Conservation (phyloP, 805 yeast species). For the Yarrowia bubula region DNA sequence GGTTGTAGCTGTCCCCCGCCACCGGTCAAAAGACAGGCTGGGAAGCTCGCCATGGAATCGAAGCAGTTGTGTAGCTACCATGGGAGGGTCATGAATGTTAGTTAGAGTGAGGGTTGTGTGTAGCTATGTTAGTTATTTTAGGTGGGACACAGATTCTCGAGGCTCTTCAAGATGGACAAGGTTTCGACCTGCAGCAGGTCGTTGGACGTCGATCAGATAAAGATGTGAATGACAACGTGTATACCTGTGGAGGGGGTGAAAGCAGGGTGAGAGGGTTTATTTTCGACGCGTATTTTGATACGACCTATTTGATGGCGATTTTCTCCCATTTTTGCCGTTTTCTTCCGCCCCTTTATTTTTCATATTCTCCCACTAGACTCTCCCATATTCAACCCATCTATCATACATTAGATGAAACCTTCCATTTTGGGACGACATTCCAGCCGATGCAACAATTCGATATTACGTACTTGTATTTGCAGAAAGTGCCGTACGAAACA, state of each 20-base stretch:
- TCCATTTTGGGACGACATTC: neutral
- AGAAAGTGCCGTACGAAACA: too few species aligned
- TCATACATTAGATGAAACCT: neutral
- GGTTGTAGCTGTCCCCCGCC: neutral
- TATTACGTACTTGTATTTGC: too few species aligned
- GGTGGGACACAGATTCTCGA: too few species aligned
- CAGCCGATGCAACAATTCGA: neutral
- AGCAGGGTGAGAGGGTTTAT: neutral
- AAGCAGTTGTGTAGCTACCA: slow-evolving; percentile 24
- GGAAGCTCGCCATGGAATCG: slow-evolving; percentile 23
- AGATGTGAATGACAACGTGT: neutral
- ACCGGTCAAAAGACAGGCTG: neutral
- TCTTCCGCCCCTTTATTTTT: neutral
- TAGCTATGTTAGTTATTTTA: too few species aligned
- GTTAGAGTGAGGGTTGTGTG: neutral
- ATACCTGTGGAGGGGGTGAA: neutral
- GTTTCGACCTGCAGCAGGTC: too few species aligned
- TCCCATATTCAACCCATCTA: neutral
- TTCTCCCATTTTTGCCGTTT: neutral
- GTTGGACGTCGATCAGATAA: too few species aligned
- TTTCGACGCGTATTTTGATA: neutral
- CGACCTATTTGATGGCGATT: neutral
- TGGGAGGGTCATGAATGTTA: neutral
- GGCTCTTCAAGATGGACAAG: too few species aligned
- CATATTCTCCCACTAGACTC: neutral